Conservation (phyloP, 2,329 filamentous ascomycete species). For the Verticillium klebahnii region DNA sequence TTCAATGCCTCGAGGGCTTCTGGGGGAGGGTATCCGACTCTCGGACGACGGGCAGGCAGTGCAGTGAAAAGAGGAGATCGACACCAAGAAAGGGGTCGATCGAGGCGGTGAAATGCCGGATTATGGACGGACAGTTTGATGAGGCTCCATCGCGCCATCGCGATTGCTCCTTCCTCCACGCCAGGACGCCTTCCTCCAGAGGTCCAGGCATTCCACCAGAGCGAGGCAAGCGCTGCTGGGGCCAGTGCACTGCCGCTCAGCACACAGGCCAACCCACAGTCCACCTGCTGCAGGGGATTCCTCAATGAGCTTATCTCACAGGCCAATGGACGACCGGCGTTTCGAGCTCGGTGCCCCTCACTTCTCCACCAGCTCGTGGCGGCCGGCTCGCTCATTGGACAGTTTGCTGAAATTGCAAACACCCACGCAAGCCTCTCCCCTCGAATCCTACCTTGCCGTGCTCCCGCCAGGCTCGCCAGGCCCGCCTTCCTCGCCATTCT, state of each 20-base stretch:
- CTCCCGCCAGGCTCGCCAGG: neutral
- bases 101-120: neutral
- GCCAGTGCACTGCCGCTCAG: neutral
- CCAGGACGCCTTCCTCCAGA: neutral
- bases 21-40: neutral
- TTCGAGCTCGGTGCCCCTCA: neutral
- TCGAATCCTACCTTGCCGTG: neutral
- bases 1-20: neutral
- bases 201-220: neutral
- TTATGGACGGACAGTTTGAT: neutral
- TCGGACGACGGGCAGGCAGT: neutral
- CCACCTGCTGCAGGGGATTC: neutral
- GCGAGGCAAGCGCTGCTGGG: neutral
- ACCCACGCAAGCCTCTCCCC: neutral
- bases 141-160: neutral
- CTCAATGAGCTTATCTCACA: neutral
- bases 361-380: neutral
- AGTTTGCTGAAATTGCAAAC: conserved; percentile 1
- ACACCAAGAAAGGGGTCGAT: neutral
- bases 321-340: neutral
- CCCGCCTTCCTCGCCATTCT: neutral
- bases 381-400: neutral
- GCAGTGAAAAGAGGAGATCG: neutral
- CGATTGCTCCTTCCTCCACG: neutral
- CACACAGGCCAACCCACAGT: neutral